These are phyloP conservation scores for Suaeda aralocaspica DNA, from an alignment of 148 eudicot genomes.

Conservation along the genomic window DNA sequence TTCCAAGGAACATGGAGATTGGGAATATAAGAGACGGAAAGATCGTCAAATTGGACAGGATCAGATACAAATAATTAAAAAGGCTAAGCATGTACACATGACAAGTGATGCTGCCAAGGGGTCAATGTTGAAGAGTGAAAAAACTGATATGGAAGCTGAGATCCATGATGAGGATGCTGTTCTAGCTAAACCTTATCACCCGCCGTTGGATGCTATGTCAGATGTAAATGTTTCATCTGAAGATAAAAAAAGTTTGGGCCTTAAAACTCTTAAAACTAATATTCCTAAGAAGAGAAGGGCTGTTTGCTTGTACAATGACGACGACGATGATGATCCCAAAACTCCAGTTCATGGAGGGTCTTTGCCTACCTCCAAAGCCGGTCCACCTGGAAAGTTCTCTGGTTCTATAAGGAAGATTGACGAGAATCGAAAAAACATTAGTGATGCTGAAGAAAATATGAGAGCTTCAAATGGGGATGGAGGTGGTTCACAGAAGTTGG, in stretches of 20 bases:
- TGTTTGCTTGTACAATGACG: constrained; percentile 53
- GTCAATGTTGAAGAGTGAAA: constrained; percentile 20
- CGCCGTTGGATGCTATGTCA: constrained; percentile 35
- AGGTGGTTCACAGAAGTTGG: constrained; percentile 32
- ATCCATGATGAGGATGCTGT: constrained; percentile 43
- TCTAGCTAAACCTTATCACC: constrained; percentile 46
- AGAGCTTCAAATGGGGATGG: constrained; percentile 33
- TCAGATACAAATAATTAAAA: constrained; percentile 38
- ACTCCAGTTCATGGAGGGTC: constrained; percentile 83
- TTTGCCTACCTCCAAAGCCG: constrained; percentile 29
- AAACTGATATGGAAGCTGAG: constrained; percentile 23
- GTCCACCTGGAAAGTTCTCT: constrained; percentile 29
- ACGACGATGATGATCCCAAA: constrained; percentile 66
- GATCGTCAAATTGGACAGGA: constrained; percentile 29
- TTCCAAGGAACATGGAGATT: constrained; percentile 30
- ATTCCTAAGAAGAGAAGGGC: constrained; percentile 55
- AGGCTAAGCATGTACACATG: constrained; percentile 40
- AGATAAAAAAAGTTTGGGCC: constrained; percentile 26
- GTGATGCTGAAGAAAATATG: constrained; percentile 24
- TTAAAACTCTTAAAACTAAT: constrained; percentile 33
- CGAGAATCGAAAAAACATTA: constrained; percentile 26
- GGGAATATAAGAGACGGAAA: constrained; percentile 30
- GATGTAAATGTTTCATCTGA: constrained; percentile 28
- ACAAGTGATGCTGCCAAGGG: constrained; percentile 33
- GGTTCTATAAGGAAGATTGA: constrained; percentile 31